Evolutionary conservation across 108 stramenopile genomes (phyloP), one percentile per base, ranked within the genome.

Genomic region (Mediolabrus comicus): DNA sequence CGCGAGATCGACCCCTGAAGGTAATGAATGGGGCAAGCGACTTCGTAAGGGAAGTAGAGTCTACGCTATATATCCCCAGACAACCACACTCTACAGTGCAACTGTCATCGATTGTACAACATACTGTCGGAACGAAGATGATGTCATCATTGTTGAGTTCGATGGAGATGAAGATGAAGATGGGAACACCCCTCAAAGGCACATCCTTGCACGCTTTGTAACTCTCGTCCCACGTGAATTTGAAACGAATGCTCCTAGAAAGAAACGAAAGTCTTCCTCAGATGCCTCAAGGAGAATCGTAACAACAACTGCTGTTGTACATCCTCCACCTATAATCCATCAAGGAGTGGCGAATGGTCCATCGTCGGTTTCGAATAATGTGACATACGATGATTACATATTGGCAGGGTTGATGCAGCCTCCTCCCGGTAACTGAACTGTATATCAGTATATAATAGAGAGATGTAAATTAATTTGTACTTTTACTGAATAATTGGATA

Each of bases 1-100:
- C 66, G 87, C 91, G 2, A 68, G 85, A 22, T 75, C 62, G 9
- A 73, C 59, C 39, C 57, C 69, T 0, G 91, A 92, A 69, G 88
- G 87, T 13, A 82, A 84, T 35, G 86, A 89, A 25, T 92, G 88
- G 91, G 65, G 72, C 9, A 52, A 54, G 14, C 62, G 82, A 46
- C 46, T 33, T 61, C 82, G 81, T 26, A 90, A 84, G 71, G 83
- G 83, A 22, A 77, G 67, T 49, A 73, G 86, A 30, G 80, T 88
- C n/a, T 89, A 86, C 55, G 87, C 88, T 54, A 87, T 92, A 81
- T 92, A 88, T 72, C 91, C 91, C 0, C 36, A 82, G 27, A 89
- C 91, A 25, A 89, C 84, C 3, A 77, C 86, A n/a, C 56, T 92
- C 19, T 89, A 89, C 52, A 53, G 84, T 26, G 91, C 86, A 31